These are phyloP conservation scores for Excoecaria cochinchinensis DNA, from an alignment of 345 rosid species.

Conservation along the genomic window DNA sequence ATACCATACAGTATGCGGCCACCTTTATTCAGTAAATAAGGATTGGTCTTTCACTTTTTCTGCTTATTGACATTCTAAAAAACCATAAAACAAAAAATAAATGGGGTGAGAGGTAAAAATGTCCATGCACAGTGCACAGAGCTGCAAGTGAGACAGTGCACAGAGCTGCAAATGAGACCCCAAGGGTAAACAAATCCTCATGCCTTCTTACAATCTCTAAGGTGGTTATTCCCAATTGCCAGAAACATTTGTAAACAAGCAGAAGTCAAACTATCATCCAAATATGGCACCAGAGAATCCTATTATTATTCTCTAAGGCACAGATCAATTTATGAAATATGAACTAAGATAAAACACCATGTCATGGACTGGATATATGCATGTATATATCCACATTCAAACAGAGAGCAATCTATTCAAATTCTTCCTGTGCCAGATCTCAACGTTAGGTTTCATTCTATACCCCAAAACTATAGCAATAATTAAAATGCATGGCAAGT, in stretches of 20 bases:
- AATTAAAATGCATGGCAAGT: background rate
- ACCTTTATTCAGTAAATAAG: background rate
- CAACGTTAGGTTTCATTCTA: background rate
- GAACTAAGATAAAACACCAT: background rate
- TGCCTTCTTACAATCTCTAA: background rate
- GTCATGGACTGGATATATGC: background rate
- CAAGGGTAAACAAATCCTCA: background rate
- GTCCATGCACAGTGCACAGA: background rate
- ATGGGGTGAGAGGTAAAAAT: background rate
- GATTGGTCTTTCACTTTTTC: background rate
- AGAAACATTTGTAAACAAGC: constrained; percentile 2
- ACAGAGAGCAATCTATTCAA: background rate
- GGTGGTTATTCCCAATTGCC: background rate
- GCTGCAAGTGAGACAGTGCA: background rate
- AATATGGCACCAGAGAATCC: background rate
- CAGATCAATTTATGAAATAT: background rate
- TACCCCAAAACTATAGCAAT: background rate
- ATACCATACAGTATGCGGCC: background rate
- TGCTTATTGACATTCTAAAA: background rate
- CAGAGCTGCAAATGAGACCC: background rate
- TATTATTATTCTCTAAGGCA: background rate
- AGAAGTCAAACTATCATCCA: background rate
- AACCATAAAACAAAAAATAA: too few species aligned
- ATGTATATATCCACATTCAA: background rate
- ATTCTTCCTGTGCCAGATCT: background rate